Base-by-base conservation (phyloP, 768 basidiomycete genomes). In the Chalciporus sphaerocephalus region DNA sequence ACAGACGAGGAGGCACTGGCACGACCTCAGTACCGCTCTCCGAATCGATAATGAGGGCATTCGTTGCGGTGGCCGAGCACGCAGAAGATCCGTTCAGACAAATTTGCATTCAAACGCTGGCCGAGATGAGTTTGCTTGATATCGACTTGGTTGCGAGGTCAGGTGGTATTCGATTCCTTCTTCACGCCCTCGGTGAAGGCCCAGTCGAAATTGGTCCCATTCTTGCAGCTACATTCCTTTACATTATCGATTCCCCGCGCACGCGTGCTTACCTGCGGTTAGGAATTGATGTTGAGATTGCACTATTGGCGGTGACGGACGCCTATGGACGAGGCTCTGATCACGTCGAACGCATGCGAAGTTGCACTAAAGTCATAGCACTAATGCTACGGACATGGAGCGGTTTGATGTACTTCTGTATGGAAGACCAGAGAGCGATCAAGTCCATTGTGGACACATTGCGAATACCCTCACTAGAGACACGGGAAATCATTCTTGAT, bases 321-420 rank as follows among this genome's bases (percentile, higher is more conserved):
- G 88, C 89, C 0, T 93, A 94, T 55, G 90, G 90, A 1, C 92
- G 89, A 54, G 84, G 85, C 0, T 62, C 79, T 9, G 84, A 85
- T 33, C 83, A 92, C 56, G 75, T 80, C 2, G 91, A 94, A 13
- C 76, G 83, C 37, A 84, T 98, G 73, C 78, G 81, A 52, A 79
- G 82, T 10, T 86, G 83, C 52, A 78, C 85, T 6, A 83, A 79
- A 54, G 80, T 94, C 42, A 81, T 95, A 27, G 81, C 85, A 43
- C 72, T 85, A 34, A 86, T 96, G 80, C 63, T 99, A 41, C 79
- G 87, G 41, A 92, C 88, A 11, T 99, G 94, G 93, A 87, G 91
- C 56, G 95, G 94, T 95, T 61, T 98, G 20, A 83, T 97, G 78
- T 97, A 95, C 62, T 84, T 95, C 56, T 95, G 92, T 64, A 82